Evolutionary conservation across 208 protist genomes (phyloP), one percentile per base, ranked within the genome.

Genomic region (Trypanosoma avium): DNA sequence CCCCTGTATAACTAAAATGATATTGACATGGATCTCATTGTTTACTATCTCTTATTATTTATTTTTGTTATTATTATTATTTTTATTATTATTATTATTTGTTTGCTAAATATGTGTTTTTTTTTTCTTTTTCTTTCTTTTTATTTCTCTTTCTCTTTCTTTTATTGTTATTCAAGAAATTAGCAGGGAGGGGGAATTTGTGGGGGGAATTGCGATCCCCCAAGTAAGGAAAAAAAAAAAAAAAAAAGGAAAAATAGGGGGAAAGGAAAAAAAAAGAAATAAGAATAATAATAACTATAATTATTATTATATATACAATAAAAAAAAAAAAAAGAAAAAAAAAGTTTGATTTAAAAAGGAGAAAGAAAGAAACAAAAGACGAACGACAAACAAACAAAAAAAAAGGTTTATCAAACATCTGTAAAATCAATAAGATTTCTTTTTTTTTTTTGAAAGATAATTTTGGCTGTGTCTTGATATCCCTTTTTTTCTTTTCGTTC

Each of bases 111-210:
- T 38, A 13, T 38, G 10, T 38, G 33, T 38, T 38, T 5, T 38
- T 52, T 22, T 67, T 46, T 72, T 35, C 57, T 61, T 45, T 45
- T 61, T 45, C 24, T 32, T 61, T 61, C 52, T 19, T 63, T 63
- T 30, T 30, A 21, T 63, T 10, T 47, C 22, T 65, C 36, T 26
- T n/a, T 46, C 30, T 63, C 33, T 33, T 65, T 48, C 6, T 67
- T 65, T 61, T 45, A 8, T 19, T 42, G 8, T 19, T 57, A 8
- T 35, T 42, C 24, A 6, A 57, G 19, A 32, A n/a, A n/a, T 8
- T 7, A 35, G 35, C n/a, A 42, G 52, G 52, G 15, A 52, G 52
- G 52, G 5, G 35, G 43, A 15, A 48, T 5, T 24, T 19, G 43
- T 4, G 15, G n/a, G 43, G n/a, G 15, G 21, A 15, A 48, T 24